Percentiles rank a stretch among this genome's conserved stretches.
Conservation (phyloP, 345 rosid species). For the Linum trigynum region DNA sequence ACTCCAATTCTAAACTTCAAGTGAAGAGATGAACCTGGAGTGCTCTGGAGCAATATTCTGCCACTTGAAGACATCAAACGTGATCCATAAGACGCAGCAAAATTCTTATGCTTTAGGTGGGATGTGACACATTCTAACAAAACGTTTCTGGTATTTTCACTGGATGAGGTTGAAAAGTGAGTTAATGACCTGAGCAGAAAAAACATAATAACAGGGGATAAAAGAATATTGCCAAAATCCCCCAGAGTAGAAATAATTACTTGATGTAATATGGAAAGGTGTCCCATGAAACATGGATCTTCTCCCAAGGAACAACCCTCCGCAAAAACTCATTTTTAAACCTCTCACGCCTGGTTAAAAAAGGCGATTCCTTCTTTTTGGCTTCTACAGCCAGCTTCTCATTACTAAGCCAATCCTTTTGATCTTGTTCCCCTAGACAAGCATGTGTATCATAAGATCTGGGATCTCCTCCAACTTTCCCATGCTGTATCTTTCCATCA, state of each 20-base stretch:
- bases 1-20: neutral
- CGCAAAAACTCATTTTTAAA: constrained; percentile 70
- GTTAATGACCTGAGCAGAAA: constrained; percentile 2
- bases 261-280: constrained; percentile 83
- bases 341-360: constrained; percentile 57
- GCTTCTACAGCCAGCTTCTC: constrained; percentile 66
- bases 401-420: constrained; percentile 80
- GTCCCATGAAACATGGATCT: constrained; percentile 81
- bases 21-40: constrained; percentile 49
- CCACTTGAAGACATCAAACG: constrained; percentile 79
- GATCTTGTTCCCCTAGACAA: constrained; percentile 82
- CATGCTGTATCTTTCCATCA: constrained; percentile 32
- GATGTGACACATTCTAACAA: constrained; percentile 85
- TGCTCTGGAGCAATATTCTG: constrained; percentile 80
- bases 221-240: neutral
- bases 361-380: constrained; percentile 73
- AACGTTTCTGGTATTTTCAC: constrained; percentile 63
- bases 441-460: constrained; percentile 52
- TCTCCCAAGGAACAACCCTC: constrained; percentile 89
- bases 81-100: constrained; percentile 52
- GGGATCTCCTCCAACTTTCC: constrained; percentile 22
- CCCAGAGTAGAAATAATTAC: constrained; percentile 35
- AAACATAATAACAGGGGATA: constrained; percentile 7
- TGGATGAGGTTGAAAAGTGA: constrained; percentile 20
- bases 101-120: constrained; percentile 61